phyloP scores from a whole-genome alignment of 2,329 filamentous ascomycete genomes.

The Ploettnerulaceae sp. region DNA sequence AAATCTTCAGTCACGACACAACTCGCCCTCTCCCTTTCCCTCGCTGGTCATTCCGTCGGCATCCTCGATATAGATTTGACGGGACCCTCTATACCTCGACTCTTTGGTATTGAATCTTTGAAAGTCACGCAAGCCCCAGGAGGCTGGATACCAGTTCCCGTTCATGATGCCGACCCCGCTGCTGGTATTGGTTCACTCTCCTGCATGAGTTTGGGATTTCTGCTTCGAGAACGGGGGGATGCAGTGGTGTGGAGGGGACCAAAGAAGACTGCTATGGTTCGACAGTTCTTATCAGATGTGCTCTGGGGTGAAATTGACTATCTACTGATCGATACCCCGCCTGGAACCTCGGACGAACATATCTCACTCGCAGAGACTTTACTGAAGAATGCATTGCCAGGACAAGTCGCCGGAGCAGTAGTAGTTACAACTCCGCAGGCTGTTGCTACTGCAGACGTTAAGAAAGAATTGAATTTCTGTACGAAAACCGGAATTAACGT shows the following conservation, averaged over 20 bases:
- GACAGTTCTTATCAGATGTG: slow-evolving; percentile 90
- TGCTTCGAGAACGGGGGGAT: slow-evolving; percentile 76
- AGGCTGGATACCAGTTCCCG: slow-evolving; percentile 85
- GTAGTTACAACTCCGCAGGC: slow-evolving; percentile 96
- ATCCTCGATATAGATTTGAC: slow-evolving; percentile 96
- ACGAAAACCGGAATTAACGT: slow-evolving; percentile 76
- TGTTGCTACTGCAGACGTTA: slow-evolving; percentile 86
- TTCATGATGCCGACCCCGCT: slow-evolving; percentile 58
- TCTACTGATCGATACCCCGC: slow-evolving; percentile 90
- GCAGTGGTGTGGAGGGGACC: slow-evolving; percentile 97
- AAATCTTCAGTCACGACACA: slow-evolving; percentile 98
- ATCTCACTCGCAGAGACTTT: slow-evolving; percentile 90
- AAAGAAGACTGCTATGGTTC: slow-evolving; percentile 98
- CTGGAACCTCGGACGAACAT: slow-evolving; percentile 94
- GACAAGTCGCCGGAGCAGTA: slow-evolving; percentile 79
- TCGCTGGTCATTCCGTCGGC: slow-evolving; percentile 82
- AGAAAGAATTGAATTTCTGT: slow-evolving; percentile 83
- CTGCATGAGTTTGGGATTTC: slow-evolving; percentile 91
- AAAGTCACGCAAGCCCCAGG: slow-evolving; percentile 89
- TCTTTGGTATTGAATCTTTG: slow-evolving; percentile 82
- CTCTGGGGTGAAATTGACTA: slow-evolving; percentile 87
- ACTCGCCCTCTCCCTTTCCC: slow-evolving; percentile 80
- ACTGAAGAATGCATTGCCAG: slow-evolving; percentile 54
- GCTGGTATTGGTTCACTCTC: slow-evolving; percentile 58
- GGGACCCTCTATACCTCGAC: slow-evolving; percentile 90